Percentiles rank a stretch among this genome's conserved stretches.
These are phyloP conservation scores for Cyberlindnera amylophila DNA, from an alignment of 805 yeast species.

Conservation along the genomic window DNA sequence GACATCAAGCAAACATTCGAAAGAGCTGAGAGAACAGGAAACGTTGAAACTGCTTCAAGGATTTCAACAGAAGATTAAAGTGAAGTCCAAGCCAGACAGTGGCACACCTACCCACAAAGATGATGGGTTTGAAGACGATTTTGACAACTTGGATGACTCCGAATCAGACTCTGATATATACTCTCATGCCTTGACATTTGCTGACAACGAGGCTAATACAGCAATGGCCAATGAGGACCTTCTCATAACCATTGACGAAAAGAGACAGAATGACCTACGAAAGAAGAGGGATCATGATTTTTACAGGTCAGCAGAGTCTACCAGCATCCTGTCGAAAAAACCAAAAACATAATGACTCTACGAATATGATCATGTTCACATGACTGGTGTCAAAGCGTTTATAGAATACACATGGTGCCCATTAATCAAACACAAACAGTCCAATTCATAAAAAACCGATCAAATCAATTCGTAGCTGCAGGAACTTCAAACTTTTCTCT, in stretches of 20 bases:
- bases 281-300: constrained; percentile 14
- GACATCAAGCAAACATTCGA: background rate
- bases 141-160: constrained; percentile 23
- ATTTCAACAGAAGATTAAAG: constrained; percentile 25
- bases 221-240: constrained; percentile 19
- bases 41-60: constrained; percentile 27
- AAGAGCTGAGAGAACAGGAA: constrained; percentile 25
- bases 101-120: background rate
- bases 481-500: background rate
- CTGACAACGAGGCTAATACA: constrained; percentile 13
- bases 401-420: too few species aligned
- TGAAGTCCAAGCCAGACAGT: background rate
- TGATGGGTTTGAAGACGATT: constrained; percentile 16
- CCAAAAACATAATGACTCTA: constrained; percentile 1
- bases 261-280: constrained; percentile 2
- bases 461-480: background rate
- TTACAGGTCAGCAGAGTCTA: constrained; percentile 6
- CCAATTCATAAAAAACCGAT: background rate
- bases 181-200: constrained; percentile 20
- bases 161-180: constrained; percentile 22
- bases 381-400: background rate
- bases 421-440: too few species aligned
- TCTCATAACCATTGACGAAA: constrained; percentile 18
- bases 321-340: constrained; percentile 7
- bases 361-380: background rate